A percentile compares a stretch with the other conserved stretches of the same genome.
phyloP scores from a whole-genome alignment of 2,329 filamentous ascomycete genomes.

The Ascochyta koolunga region DNA sequence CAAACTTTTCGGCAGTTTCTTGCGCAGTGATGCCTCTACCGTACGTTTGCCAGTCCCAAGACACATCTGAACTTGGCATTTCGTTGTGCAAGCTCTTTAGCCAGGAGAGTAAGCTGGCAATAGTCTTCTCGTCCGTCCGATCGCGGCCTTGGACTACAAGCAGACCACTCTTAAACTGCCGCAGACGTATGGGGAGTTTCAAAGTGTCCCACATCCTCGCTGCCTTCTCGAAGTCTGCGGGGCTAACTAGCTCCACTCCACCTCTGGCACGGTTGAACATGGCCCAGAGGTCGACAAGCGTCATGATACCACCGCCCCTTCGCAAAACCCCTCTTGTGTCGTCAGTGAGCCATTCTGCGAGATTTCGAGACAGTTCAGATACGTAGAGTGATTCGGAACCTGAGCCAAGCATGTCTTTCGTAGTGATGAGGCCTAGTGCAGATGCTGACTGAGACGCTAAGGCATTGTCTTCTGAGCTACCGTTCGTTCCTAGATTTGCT shows the following conservation, averaged over 20 bases:
- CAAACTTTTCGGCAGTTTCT: slow-evolving; percentile 86
- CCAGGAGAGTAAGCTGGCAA: slow-evolving; percentile 78
- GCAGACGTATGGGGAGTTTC: slow-evolving; percentile 81
- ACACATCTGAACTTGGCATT: slow-evolving; percentile 66
- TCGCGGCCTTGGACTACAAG: slow-evolving; percentile 89
- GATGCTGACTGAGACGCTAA: slow-evolving; percentile 81
- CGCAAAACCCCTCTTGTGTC: slow-evolving; percentile 44
- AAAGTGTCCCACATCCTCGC: slow-evolving; percentile 87
- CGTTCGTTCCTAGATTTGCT: slow-evolving; percentile 60
- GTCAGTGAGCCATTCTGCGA: slow-evolving; percentile 49
- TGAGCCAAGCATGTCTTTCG: slow-evolving; percentile 89
- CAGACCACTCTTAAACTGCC: slow-evolving; percentile 91
- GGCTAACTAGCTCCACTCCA: slow-evolving; percentile 92
- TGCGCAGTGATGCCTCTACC: slow-evolving; percentile 88
- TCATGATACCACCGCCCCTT: slow-evolving; percentile 49
- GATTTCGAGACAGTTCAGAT: slow-evolving; percentile 59
- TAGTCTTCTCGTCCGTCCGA: slow-evolving; percentile 87
- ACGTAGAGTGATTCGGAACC: slow-evolving; percentile 84
- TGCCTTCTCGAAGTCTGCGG: slow-evolving; percentile 88
- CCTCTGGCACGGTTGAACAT: slow-evolving; percentile 92
- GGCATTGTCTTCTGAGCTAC: slow-evolving; percentile 71
- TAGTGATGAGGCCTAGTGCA: slow-evolving; percentile 87
- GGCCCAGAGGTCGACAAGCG: slow-evolving; percentile 49
- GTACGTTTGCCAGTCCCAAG: slow-evolving; percentile 79
- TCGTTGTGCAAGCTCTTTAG: slow-evolving; percentile 73